A percentile compares a stretch with the other conserved stretches of the same genome.
Conservation (phyloP, 2,329 filamentous ascomycete genomes). For the Myriosclerotinia duriaeana region DNA sequence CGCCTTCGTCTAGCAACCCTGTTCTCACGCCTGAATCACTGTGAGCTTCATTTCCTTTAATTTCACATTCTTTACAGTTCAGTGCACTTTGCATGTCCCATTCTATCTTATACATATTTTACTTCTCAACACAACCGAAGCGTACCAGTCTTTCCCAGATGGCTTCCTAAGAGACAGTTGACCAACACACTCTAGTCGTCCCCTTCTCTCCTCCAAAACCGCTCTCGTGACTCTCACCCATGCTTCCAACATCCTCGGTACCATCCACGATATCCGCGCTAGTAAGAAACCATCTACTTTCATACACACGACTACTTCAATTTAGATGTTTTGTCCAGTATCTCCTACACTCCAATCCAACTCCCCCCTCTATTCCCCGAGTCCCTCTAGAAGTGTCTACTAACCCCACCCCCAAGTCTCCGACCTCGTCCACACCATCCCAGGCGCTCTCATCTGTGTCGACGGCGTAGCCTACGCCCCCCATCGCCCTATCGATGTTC, state of each 20-base stretch:
- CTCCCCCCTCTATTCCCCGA: no score
- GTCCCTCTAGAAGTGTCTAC: not conserved
- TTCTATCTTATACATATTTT: not conserved
- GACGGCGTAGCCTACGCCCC: slow-evolving; percentile 78
- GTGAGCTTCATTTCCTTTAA: not conserved
- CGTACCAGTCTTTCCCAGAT: not conserved
- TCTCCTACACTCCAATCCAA: not conserved
- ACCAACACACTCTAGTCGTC: slow-evolving; percentile 2
- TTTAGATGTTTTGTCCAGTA: no score
- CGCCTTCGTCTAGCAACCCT: slow-evolving; percentile 47
- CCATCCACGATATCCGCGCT: slow-evolving; percentile 61
- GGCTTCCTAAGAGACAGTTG: not conserved
- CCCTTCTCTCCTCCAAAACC: slow-evolving; percentile 62
- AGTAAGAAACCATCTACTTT: not conserved
- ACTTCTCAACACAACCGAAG: not conserved
- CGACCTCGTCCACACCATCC: slow-evolving; percentile 48
- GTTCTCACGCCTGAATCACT: slow-evolving; percentile 16
- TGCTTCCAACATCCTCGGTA: slow-evolving; percentile 71
- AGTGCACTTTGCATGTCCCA: not conserved
- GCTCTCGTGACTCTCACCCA: slow-evolving; percentile 73
- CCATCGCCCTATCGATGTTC: slow-evolving; percentile 68
- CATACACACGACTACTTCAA: not conserved
- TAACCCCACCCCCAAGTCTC: slow-evolving; percentile 45
- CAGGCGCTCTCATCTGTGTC: slow-evolving; percentile 63
- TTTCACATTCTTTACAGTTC: not conserved